Percentiles rank a stretch among this genome's conserved stretches.
Evolutionary conservation across 257 asterid genomes (phyloP).

Genomic region (Solanum neorickii): DNA sequence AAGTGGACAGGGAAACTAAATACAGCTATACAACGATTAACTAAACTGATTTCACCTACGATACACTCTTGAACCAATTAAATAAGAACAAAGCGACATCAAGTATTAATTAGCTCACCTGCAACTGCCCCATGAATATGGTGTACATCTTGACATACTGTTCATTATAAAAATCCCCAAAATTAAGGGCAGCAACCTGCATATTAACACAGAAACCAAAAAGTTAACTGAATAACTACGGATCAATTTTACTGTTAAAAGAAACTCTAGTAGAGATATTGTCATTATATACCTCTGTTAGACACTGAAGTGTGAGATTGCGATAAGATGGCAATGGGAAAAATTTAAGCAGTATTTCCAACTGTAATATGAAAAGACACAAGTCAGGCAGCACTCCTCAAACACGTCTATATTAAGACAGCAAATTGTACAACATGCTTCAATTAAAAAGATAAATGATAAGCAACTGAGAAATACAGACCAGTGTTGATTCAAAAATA

Average conservation of each 20-base stretch:
- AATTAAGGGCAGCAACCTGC: constrained; percentile 88
- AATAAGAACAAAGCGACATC: not conserved
- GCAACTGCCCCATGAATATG: constrained; percentile 75
- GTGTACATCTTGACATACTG: constrained; percentile 75
- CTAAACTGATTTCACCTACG: not conserved
- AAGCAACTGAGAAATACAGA: constrained; percentile 23
- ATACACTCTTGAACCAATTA: not conserved
- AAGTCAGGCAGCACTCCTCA: not conserved
- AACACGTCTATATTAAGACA: not conserved
- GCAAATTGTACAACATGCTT: not conserved
- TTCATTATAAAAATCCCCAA: constrained; percentile 74
- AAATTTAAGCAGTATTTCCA: constrained; percentile 69
- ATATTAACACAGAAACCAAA: constrained; percentile 2
- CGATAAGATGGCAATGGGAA: constrained; percentile 78
- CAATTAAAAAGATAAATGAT: constrained; percentile 2
- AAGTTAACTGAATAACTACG: not conserved
- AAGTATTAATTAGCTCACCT: constrained; percentile 35
- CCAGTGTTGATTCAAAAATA: constrained; percentile 96
- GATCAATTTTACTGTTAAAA: not conserved
- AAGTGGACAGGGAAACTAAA: not conserved
- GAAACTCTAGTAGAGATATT: not conserved
- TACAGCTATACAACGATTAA: not conserved
- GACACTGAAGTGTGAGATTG: constrained; percentile 86
- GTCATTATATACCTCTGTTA: constrained; percentile 63
- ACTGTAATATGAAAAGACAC: constrained; percentile 35